Evolutionary conservation across 2,329 filamentous ascomycete genomes (phyloP).

Genomic region (Claviceps maximensis): DNA sequence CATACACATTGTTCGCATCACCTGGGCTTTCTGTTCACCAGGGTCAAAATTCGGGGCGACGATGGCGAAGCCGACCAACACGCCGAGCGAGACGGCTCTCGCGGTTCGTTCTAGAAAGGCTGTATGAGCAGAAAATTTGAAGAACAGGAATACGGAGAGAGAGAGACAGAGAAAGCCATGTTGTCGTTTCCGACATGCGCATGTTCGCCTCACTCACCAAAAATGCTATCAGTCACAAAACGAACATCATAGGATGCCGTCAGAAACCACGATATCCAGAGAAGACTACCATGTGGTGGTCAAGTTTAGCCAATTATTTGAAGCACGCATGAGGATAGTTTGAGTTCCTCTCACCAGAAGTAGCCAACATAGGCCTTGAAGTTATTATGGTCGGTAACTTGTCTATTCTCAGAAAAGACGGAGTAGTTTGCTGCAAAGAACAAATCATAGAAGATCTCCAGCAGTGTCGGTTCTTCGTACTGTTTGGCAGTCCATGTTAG

Average conservation of each 20-base stretch:
- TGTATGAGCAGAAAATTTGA: neutral
- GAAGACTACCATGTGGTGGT: slow-evolving; percentile 24
- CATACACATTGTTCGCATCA: slow-evolving; percentile 28
- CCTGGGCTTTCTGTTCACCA: slow-evolving; percentile 20
- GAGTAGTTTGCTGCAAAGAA: slow-evolving; percentile 46
- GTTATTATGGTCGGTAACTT: slow-evolving; percentile 18
- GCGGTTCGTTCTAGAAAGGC: slow-evolving; percentile 33
- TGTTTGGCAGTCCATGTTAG: slow-evolving; percentile 5
- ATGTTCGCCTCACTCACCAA: slow-evolving; percentile 23
- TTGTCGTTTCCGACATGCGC: neutral
- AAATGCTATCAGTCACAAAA: slow-evolving; percentile 50
- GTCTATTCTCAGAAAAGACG: slow-evolving; percentile 33
- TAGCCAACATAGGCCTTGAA: slow-evolving; percentile 25
- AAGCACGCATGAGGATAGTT: neutral
- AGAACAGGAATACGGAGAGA: neutral
- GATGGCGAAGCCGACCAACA: slow-evolving; percentile 53
- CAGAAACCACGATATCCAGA: slow-evolving; percentile 59
- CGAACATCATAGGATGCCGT: slow-evolving; percentile 52
- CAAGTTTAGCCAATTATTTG: neutral
- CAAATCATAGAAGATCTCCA: slow-evolving; percentile 26
- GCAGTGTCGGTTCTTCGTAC: slow-evolving; percentile 23
- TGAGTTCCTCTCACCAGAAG: slow-evolving; percentile 16
- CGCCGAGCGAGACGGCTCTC: slow-evolving; percentile 46
- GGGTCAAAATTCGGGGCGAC: slow-evolving; percentile 36
- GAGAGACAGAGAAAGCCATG: neutral